Evolutionary conservation across 2,329 filamentous ascomycete genomes (phyloP), one percentile per base, ranked within the genome.

Genomic region (Pseudovirgaria hyperparasitica): DNA sequence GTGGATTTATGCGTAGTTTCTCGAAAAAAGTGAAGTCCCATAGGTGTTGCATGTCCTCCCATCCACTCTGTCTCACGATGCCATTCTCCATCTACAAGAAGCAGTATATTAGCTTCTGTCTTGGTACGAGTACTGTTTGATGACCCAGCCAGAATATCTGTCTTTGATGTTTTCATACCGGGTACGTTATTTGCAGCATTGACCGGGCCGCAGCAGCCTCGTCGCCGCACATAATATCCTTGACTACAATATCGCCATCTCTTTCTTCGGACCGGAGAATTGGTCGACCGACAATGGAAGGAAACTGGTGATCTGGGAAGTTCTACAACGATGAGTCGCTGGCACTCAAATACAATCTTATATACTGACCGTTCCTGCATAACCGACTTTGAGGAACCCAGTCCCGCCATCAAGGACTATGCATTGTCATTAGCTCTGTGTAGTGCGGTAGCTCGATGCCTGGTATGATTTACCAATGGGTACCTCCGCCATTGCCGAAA

Each of bases 201-300:
- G 82, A 93, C 48, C 90, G 76, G 40, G 90, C 87, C 28, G 85
- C 85, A 10, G 90, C 86, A 26, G 90, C 90, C 63, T 98, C 87
- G 62, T 98, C 90, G 54, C 90, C 90, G 62, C 87, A 96, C 90
- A 98, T 98, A 54, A 98, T 94, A 63, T 98, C 90, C 70, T 94
- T 96, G 59, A 86, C 73, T 42, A 76, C 64, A 38, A 77, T 69
- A 46, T 76, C 71, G 36, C 67, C 62, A 73, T 79, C 58, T 71
- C 76, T 64, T 61, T 98, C 90, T 67, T 98, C 90, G 36, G 86
- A 86, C 61, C 90, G 84, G 50, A 98, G 72, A 59, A 98, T 98
- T 27, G 90, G 90, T 45, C 90, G 82, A 54, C 90, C 90, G 56
- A 98, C 85, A 58, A 98, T 96, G 42, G 87, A 94, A 31, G 90